Base-by-base conservation (phyloP, 768 basidiomycete species). In the Tricholoma flavovirens region DNA sequence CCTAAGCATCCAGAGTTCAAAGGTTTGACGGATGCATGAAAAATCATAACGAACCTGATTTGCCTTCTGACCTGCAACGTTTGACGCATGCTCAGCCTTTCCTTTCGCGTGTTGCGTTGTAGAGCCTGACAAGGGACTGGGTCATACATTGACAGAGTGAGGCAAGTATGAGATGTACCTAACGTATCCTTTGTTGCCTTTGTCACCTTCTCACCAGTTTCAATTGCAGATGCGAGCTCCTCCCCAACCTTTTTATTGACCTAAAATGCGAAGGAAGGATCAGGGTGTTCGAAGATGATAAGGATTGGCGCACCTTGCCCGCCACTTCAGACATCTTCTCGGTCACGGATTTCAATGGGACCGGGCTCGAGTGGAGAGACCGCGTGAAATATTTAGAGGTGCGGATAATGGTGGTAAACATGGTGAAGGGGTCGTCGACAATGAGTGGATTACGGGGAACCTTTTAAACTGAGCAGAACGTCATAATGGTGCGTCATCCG, bases 281-380 rank as follows among this genome's bases (percentile, higher is more conserved):
- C 8, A 30, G 33, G 14, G 58, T 33, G 36, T 17, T 3, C 14
- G 24, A 29, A 19, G 19, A 21, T 8, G 26, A 4, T 3, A 43
- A 22, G 6, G 49, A 5, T 21, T n/a, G 10, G 51, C 64, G 12
- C 22, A 79, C 78, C 55, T 72, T 73, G 24, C 78, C 71, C 40
- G 77, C 79, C 19, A 70, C 69, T 22, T 79, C 78, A 0, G 71
- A 62, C 1, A 76, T 78, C 56, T 77, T 77, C 55, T 80, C 77
- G 14, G 71, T 72, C 17, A 79, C 67, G 0, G 73, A 74, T 53
- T 78, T 77, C 2, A 57, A 61, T 9, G 71, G 63, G 22, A 65
- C 54, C 5, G 73, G 71, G 10, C 74, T 71, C 1, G 67, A 57
- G 58, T 77, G 76, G 56, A 80, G 61, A 2, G 59, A 50, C 5